Evolutionary conservation across 2,329 filamentous ascomycete genomes (phyloP), one percentile per base, ranked within the genome.

Genomic region (Chalaropsis thielavioides): DNA sequence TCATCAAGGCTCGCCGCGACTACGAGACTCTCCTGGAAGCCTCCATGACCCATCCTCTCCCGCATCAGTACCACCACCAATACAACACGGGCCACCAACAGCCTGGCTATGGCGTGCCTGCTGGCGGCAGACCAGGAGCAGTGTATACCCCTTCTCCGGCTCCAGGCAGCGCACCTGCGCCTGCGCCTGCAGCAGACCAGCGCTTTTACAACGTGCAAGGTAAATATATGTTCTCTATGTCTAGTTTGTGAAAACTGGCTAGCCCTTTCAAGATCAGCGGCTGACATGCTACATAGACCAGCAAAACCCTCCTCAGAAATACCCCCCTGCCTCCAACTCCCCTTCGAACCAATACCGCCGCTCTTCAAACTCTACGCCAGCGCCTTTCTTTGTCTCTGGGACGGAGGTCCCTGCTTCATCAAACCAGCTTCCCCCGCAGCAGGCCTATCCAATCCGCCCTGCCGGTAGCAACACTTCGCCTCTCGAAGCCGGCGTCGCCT

Each of bases 1-100:
- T 99, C 75, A 97, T 99, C 80, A 99, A 99, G 76, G 94, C 94
- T 58, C 87, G 94, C 69, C 84, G 92, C 71, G 94, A 99, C 76
- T 99, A 99, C 74, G 94, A 99, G 76, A 86, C 89, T 38, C 81
- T 99, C n/a, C 80, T 99, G 22, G 94, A 99, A 75, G 88, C 90
- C 19, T 97, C 92, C 65, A 97, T 99, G 92, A 86, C 92, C 0
- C 92, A 96, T 70, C 88, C 92, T n/a, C 62, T 40, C 63, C 88
- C 89, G 71, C 84, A 87, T 59, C 84, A 81, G 69, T 94, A 92
- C 73, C 86, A 92, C 73, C 86, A 88, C 70, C 85, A 89, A 69
- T 85, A 85, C 68, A 76, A 78, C 54, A 78, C 84, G 75, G 78
- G 81, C 40, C 81, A 81, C 13, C 76, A 72, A n/a, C 74, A 77